These are phyloP conservation scores for Pseudogymnoascus sp. DNA, from an alignment of 2,329 filamentous ascomycete genomes.

Conservation along the genomic window DNA sequence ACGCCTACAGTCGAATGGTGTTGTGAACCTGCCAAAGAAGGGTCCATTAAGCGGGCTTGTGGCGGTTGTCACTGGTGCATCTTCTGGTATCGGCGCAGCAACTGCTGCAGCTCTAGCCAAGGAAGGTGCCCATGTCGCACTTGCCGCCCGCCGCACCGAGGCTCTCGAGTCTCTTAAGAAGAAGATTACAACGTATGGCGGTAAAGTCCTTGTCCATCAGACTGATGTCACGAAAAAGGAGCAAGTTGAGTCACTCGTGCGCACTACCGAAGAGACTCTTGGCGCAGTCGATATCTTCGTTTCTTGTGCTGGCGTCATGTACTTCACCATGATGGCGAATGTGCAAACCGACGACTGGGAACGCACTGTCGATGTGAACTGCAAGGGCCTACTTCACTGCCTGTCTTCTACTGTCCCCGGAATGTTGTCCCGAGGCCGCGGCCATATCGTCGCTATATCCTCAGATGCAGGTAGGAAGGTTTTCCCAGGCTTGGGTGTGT, in stretches of 20 bases:
- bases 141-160: slow-evolving; percentile 64
- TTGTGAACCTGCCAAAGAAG: slow-evolving; percentile 37
- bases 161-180: slow-evolving; percentile 61
- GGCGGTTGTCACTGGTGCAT: slow-evolving; percentile 71
- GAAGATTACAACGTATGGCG: slow-evolving; percentile 48
- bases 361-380: slow-evolving; percentile 76
- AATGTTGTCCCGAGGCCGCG: slow-evolving; percentile 62
- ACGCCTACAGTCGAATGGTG: slow-evolving; percentile 39
- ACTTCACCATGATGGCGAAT: slow-evolving; percentile 82
- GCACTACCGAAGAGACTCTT: slow-evolving; percentile 51
- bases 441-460: slow-evolving; percentile 74
- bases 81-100: slow-evolving; percentile 71
- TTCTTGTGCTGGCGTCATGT: slow-evolving; percentile 78
- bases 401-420: slow-evolving; percentile 61
- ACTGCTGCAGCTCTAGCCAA: slow-evolving; percentile 61
- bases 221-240: slow-evolving; percentile 65
- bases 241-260: slow-evolving; percentile 61
- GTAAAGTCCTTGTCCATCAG: slow-evolving; percentile 59
- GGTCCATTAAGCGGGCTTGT: slow-evolving; percentile 62
- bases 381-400: slow-evolving; percentile 72
- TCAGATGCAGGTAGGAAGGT: slow-evolving; percentile 77
- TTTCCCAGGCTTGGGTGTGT: slow-evolving; percentile 74
- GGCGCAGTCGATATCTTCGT: slow-evolving; percentile 74
- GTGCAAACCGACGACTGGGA: slow-evolving; percentile 69
- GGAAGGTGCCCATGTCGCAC: slow-evolving; percentile 64